Conservation (phyloP, 495 filamentous ascomycete genomes). For the Pyronema omphalodes region DNA sequence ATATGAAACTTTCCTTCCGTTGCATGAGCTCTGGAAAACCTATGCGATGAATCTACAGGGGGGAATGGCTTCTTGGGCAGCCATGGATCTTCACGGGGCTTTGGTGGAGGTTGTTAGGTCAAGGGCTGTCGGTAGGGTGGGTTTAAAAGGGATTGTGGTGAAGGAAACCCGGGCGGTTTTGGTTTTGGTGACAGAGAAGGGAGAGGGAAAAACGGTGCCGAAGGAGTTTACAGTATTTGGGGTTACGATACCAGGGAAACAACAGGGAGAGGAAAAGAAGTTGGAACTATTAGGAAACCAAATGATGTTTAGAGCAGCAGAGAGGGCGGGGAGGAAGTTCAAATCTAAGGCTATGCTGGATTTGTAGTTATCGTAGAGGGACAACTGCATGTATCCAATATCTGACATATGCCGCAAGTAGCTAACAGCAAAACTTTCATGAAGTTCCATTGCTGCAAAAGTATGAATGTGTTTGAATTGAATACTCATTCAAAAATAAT, state of each 20-base stretch:
- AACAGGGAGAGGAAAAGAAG: slow-evolving; percentile 31
- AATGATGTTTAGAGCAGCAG: slow-evolving; percentile 63
- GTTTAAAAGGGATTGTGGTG: slow-evolving; percentile 67
- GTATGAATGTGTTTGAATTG: too few species aligned
- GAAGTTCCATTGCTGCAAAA: too few species aligned
- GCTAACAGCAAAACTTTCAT: too few species aligned
- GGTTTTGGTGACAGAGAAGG: slow-evolving; percentile 52
- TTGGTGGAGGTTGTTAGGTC: slow-evolving; percentile 67
- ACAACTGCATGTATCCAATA: too few species aligned
- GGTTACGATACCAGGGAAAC: slow-evolving; percentile 38
- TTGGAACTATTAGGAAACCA: slow-evolving; percentile 83
- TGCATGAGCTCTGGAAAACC: slow-evolving; percentile 60
- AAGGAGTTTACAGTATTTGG: slow-evolving; percentile 82
- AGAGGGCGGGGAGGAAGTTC: slow-evolving; percentile 80
- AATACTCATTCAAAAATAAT: too few species aligned
- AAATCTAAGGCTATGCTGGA: slow-evolving; percentile 54
- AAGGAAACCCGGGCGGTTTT: slow-evolving; percentile 76
- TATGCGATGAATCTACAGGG: slow-evolving; percentile 53
- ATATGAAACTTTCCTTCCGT: slow-evolving; percentile 54
- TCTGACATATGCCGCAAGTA: too few species aligned
- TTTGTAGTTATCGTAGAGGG: slow-evolving; percentile 28
- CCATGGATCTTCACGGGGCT: slow-evolving; percentile 70
- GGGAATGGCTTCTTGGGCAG: slow-evolving; percentile 25
- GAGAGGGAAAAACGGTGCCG: slow-evolving; percentile 51
- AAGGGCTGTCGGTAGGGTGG: slow-evolving; percentile 61